These are phyloP conservation scores for Ceriops tagal DNA, from an alignment of 345 rosid genomes.

Conservation along the genomic window DNA sequence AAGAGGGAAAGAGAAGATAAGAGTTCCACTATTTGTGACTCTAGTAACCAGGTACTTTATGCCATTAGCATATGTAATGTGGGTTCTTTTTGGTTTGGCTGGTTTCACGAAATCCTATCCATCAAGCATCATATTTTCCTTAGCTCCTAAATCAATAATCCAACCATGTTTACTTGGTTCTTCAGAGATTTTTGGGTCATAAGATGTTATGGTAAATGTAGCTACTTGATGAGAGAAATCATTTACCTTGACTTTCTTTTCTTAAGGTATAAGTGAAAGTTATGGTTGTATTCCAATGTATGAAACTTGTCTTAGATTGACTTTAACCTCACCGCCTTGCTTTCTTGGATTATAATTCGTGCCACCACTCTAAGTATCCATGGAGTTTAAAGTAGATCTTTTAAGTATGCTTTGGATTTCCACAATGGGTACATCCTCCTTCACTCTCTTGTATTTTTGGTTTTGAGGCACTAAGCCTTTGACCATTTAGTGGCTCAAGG, in stretches of 20 bases:
- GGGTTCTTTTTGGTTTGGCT: neutral
- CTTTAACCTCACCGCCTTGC: neutral
- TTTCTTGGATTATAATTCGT: neutral
- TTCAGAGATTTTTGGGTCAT: no score
- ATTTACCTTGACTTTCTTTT: no score
- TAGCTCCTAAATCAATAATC: no score
- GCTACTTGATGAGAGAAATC: no score
- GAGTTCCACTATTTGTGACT: neutral
- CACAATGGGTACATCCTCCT: neutral
- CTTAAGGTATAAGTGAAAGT: neutral
- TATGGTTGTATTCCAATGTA: neutral
- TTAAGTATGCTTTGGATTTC: neutral
- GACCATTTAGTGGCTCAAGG: no score
- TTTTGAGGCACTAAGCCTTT: neutral
- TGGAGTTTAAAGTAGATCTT: neutral
- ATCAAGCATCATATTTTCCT: neutral
- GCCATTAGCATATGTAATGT: neutral
- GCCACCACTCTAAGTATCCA: neutral
- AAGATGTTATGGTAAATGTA: no score
- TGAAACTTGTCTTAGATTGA: neutral
- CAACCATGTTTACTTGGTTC: no score
- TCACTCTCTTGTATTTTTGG: neutral
- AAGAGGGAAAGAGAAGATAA: neutral
- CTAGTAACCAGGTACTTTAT: neutral
- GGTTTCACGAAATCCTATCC: neutral